Evolutionary conservation across 2,329 filamentous ascomycete species (phyloP).

Genomic region (Ustulina deusta): DNA sequence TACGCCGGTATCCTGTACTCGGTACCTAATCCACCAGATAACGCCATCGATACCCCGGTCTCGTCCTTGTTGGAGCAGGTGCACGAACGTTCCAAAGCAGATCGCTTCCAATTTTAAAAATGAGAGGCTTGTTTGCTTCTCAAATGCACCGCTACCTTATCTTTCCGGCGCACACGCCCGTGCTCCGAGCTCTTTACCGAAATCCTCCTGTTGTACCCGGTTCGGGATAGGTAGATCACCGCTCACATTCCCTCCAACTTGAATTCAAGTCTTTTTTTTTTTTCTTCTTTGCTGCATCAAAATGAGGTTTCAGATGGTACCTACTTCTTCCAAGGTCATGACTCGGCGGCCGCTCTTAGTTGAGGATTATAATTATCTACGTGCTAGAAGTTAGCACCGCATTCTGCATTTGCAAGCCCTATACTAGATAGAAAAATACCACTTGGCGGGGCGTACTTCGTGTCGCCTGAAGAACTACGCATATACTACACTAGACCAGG

Average conservation of each 20-base stretch:
- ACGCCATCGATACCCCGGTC: slow-evolving; percentile 10
- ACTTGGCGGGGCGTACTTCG: not conserved
- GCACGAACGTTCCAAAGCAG: slow-evolving; percentile 7
- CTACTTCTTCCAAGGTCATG: not conserved
- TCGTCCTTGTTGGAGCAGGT: not conserved
- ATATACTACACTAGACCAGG: no score
- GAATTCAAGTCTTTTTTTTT: not conserved
- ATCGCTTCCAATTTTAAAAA: slow-evolving; percentile 7
- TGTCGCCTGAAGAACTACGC: no score
- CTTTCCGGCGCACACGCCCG: slow-evolving; percentile 26
- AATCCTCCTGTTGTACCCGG: slow-evolving; percentile 27
- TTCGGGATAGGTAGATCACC: slow-evolving; percentile 6
- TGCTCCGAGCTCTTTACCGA: slow-evolving; percentile 29
- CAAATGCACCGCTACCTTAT: slow-evolving; percentile 18
- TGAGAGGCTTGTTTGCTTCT: slow-evolving; percentile 25
- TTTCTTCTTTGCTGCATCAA: not conserved
- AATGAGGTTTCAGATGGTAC: slow-evolving; percentile 20
- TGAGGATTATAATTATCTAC: slow-evolving; percentile 12
- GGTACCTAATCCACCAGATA: slow-evolving; percentile 12
- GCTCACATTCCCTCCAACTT: not conserved
- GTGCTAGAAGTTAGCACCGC: not conserved
- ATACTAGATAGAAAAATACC: not conserved
- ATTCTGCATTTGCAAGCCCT: slow-evolving; percentile 2
- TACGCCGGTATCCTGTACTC: not conserved
- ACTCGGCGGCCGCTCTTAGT: not conserved